These are phyloP conservation scores for Saxophila tyrrhenica DNA, from an alignment of 495 filamentous ascomycete species.

Conservation along the genomic window DNA sequence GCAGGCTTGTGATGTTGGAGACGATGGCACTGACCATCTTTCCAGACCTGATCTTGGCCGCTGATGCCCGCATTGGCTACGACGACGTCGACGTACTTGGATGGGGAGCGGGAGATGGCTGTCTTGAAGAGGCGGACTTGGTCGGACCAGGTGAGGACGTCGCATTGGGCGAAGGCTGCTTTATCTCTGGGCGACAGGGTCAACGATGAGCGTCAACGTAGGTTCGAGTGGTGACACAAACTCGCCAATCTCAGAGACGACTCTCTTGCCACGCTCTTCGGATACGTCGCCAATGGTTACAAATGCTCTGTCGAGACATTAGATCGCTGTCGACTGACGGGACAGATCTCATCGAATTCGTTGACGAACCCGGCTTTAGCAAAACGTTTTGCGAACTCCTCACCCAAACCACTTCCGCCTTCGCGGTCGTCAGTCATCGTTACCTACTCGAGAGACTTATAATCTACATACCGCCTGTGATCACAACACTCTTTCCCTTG, in stretches of 20 bases:
- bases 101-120: slow-evolving; percentile 41
- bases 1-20: background rate
- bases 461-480: slow-evolving; percentile 6
- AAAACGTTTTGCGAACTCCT: slow-evolving; percentile 1
- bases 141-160: slow-evolving; percentile 48
- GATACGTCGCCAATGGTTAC: slow-evolving; percentile 15
- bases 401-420: slow-evolving; percentile 8
- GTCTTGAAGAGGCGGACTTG: slow-evolving; percentile 50
- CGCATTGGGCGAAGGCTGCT: slow-evolving; percentile 33
- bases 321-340: background rate
- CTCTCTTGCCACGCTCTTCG: background rate
- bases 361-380: slow-evolving; percentile 1
- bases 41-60: slow-evolving; percentile 18
- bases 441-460: background rate
- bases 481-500: slow-evolving; percentile 10
- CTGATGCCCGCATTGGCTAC: slow-evolving; percentile 1
- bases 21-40: slow-evolving; percentile 29
- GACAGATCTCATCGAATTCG: background rate
- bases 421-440: background rate
- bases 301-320: slow-evolving; percentile 3
- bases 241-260: slow-evolving; percentile 9
- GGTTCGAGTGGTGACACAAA: background rate
- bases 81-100: slow-evolving; percentile 44
- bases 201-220: background rate
- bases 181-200: background rate